These are phyloP conservation scores for Abrus precatorius DNA, from an alignment of 306 rosid genomes.

Conservation along the genomic window DNA sequence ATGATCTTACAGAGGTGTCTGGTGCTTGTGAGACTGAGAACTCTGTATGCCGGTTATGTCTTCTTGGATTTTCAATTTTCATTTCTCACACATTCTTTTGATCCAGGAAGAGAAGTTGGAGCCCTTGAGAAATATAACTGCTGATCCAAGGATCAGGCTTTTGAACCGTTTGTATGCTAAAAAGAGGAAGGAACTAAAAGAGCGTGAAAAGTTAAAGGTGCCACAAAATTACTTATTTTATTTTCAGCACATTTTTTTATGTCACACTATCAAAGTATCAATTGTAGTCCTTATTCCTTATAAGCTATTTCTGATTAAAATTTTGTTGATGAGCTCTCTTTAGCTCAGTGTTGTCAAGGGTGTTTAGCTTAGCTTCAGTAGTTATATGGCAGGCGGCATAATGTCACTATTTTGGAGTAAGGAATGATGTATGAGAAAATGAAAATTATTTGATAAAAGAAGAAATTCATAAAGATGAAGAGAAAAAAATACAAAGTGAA, in stretches of 20 bases:
- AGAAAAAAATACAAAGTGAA: neutral
- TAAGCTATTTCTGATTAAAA: slow-evolving; percentile 30
- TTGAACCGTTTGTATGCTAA: slow-evolving; percentile 94
- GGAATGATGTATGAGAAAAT: slow-evolving; percentile 16
- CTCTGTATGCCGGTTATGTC: slow-evolving; percentile 51
- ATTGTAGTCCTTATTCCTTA: slow-evolving; percentile 31
- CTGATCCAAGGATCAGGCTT: slow-evolving; percentile 96
- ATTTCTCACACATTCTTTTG: slow-evolving; percentile 55
- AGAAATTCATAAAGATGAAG: neutral
- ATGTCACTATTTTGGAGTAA: slow-evolving; percentile 6
- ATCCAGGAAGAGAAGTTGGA: slow-evolving; percentile 96
- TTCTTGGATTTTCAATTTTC: slow-evolving; percentile 50
- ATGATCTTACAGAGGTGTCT: slow-evolving; percentile 98
- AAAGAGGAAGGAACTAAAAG: slow-evolving; percentile 94
- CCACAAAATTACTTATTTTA: slow-evolving; percentile 48
- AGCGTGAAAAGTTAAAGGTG: slow-evolving; percentile 94
- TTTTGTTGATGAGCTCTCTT: slow-evolving; percentile 58
- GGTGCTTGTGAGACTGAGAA: slow-evolving; percentile 63
- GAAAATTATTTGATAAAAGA: neutral
- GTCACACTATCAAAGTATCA: neutral
- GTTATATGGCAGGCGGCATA: slow-evolving; percentile 19
- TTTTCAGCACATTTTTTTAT: slow-evolving; percentile 40
- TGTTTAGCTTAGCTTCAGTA: neutral
- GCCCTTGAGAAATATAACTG: slow-evolving; percentile 88
- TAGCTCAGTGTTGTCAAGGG: slow-evolving; percentile 46